Conservation (phyloP, 257 asterid genomes). For the Scutellaria barbata region DNA sequence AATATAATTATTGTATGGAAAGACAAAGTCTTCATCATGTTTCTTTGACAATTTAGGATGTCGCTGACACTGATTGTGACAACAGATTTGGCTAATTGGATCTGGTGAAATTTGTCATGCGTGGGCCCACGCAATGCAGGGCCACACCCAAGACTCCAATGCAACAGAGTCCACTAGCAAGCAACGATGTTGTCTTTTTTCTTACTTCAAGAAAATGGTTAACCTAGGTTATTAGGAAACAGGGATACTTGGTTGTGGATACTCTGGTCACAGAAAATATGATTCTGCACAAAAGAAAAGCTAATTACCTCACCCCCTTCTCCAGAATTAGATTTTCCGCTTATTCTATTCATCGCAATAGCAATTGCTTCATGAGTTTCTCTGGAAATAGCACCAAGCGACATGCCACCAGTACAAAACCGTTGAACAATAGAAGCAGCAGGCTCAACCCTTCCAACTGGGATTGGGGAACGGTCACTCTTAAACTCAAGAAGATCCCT, state of each 20-base stretch:
- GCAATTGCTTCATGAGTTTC: slow-evolving; percentile 99
- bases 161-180: too few species aligned
- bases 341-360: slow-evolving; percentile 95
- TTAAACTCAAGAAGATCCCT: slow-evolving; percentile 92
- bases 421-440: slow-evolving; percentile 91
- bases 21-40: too few species aligned
- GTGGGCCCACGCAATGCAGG: too few species aligned
- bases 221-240: not conserved
- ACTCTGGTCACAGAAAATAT: slow-evolving; percentile 10
- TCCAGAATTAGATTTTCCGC: slow-evolving; percentile 98
- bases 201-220: too few species aligned
- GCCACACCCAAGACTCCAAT: too few species aligned
- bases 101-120: too few species aligned
- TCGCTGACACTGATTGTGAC: too few species aligned
- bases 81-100: too few species aligned
- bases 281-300: not conserved
- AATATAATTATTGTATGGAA: too few species aligned
- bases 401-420: slow-evolving; percentile 99
- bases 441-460: slow-evolving; percentile 94
- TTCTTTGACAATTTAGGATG: too few species aligned
- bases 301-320: slow-evolving; percentile 98
- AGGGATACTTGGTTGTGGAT: not conserved
- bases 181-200: too few species aligned
- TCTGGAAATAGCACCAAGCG: slow-evolving; percentile 99
- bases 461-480: slow-evolving; percentile 86